Percentiles rank a stretch among this genome's conserved stretches.
Evolutionary conservation across 2,329 filamentous ascomycete genomes (phyloP).

Genomic region (Verticillium dahliae): DNA sequence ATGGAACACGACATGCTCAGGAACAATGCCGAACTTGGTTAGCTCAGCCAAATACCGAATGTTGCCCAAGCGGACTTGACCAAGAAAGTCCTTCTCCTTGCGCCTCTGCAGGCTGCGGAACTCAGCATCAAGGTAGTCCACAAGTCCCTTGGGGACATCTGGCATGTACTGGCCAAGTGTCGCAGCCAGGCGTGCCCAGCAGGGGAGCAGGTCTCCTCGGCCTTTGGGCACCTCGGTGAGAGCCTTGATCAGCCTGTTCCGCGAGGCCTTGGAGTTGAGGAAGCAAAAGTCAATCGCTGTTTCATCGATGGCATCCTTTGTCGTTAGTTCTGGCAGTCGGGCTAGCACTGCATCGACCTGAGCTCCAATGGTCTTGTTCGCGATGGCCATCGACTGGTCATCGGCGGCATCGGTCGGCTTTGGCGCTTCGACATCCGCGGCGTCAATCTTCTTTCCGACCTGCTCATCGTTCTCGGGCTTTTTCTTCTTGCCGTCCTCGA

Average conservation of each 20-base stretch:
- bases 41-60: slow-evolving; percentile 96
- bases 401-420: slow-evolving; percentile 55
- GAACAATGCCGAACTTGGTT: slow-evolving; percentile 96
- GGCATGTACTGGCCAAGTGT: slow-evolving; percentile 91
- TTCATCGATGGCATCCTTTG: slow-evolving; percentile 86
- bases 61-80: slow-evolving; percentile 87
- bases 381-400: slow-evolving; percentile 87
- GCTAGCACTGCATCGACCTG: slow-evolving; percentile 89
- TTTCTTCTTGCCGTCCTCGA: slow-evolving; percentile 95
- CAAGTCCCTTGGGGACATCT: slow-evolving; percentile 86
- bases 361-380: slow-evolving; percentile 94
- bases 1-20: slow-evolving; percentile 97
- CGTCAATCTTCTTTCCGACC: slow-evolving; percentile 60
- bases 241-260: slow-evolving; percentile 88
- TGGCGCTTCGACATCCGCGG: slow-evolving; percentile 38
- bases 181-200: slow-evolving; percentile 87
- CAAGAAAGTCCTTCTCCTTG: slow-evolving; percentile 95
- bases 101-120: slow-evolving; percentile 94
- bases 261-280: slow-evolving; percentile 94
- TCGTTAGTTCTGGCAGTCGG: slow-evolving; percentile 83
- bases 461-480: slow-evolving; percentile 77
- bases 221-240: slow-evolving; percentile 93
- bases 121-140: slow-evolving; percentile 89
- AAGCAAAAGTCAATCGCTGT: slow-evolving; percentile 96
- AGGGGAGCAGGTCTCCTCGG: slow-evolving; percentile 80